Base-by-base conservation (phyloP, 164 flowering plant species). In the Buxus sempervirens region DNA sequence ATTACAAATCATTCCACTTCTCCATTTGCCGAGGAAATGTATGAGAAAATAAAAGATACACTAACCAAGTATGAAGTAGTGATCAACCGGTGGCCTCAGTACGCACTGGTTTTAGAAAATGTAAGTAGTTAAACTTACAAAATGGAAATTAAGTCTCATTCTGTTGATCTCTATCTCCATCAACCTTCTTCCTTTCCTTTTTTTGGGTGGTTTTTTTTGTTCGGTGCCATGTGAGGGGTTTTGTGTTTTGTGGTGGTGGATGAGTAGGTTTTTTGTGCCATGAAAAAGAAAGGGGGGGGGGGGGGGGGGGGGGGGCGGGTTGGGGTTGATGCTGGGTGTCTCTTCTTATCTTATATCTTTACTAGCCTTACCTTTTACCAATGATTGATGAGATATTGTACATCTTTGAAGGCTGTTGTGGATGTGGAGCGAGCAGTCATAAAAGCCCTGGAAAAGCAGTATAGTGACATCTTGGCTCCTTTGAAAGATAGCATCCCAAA, bases 21-120 rank as follows among this genome's bases (percentile, higher is more conserved):
- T 22, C 93, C 96, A 7, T 93, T 90, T 84, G 93, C 90, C 4
- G 98, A 93, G 76, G 90, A 88, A 32, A 86, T 93, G 85, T 90
- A 89, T 68, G 96, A 85, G 68, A 86, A 80, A 67, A 79, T 86
- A 22, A 84, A 73, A 72, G 85, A 79, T 45, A 65, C 81, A 65
- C 85, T 93, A 42, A 64, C 36, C 68, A 88, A 88, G 73, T 90
- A 90, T 72, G 97, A 85, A 77, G 86, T 87, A n/a, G 88, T 93
- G 68, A 86, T 90, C 72, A 86, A 81, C 60, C 73, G 91, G 68
- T 93, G 97, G 97, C 98, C 98, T 56, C 90, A 90, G 54, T 90
- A 93, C 78, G 82, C 91, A 8, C 68, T 90, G 64, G 56, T 85
- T 67, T 68, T 90, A 72, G 97, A 90, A 76, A 88, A 76, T 79